Percentiles rank a stretch among this genome's conserved stretches.
These are phyloP conservation scores for Salvia miltiorrhiza DNA, from an alignment of 257 asterid species.

Conservation along the genomic window DNA sequence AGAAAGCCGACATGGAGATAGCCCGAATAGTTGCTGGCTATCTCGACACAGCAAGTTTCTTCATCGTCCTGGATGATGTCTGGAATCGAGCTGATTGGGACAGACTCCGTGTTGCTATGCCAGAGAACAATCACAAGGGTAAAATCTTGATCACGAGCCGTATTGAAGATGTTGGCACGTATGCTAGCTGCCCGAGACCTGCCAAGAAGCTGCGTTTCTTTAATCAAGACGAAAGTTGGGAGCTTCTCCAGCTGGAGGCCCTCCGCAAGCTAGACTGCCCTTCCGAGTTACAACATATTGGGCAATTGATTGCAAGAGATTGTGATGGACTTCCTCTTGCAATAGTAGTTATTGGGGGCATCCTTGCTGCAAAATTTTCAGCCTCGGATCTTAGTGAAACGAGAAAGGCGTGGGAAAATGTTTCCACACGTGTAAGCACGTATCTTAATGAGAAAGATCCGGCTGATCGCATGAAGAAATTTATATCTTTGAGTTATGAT, in stretches of 20 bases:
- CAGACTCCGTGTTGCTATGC: constrained; percentile 27
- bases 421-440: neutral
- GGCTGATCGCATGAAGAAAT: neutral
- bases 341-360: neutral
- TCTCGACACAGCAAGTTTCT: constrained; percentile 20
- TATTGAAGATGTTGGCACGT: constrained; percentile 4
- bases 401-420: neutral
- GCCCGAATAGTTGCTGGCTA: neutral
- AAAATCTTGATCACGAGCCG: constrained; percentile 42
- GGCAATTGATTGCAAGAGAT: neutral
- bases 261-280: neutral
- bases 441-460: neutral
- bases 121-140: constrained; percentile 17
- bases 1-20: neutral
- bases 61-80: constrained; percentile 35
- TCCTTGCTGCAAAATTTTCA: neutral
- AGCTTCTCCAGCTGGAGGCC: constrained; percentile 8
- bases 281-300: neutral
- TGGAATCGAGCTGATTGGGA: constrained; percentile 27
- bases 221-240: constrained; percentile 31
- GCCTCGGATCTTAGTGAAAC: neutral
- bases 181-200: constrained; percentile 6
- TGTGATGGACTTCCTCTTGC: neutral
- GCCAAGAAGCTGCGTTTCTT: constrained; percentile 26
- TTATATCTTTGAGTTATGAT: neutral